Percentiles rank a stretch among this genome's conserved stretches.
Evolutionary conservation across 1,139 yeast species (phyloP).

Genomic region (Saccharomycopsis hybrid): DNA sequence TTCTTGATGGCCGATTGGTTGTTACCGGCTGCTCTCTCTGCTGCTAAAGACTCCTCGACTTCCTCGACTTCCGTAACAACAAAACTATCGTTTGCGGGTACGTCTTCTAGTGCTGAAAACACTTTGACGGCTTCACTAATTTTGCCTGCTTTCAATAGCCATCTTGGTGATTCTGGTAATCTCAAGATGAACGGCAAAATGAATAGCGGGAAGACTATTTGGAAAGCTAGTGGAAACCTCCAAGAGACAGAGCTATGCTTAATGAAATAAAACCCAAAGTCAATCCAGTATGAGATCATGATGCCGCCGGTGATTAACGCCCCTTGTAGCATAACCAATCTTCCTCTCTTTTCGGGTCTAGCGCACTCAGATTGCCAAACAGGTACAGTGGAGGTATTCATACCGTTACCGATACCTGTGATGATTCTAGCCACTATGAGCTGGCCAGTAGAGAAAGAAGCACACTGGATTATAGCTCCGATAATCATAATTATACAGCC

Average conservation of each 20-base stretch:
- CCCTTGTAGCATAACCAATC: constrained; percentile 56
- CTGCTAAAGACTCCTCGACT: constrained; percentile 24
- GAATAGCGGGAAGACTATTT: constrained; percentile 29
- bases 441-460: constrained; percentile 41
- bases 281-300: constrained; percentile 38
- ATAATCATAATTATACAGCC: constrained; percentile 47
- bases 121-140: constrained; percentile 33
- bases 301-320: constrained; percentile 27
- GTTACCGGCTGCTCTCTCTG: constrained; percentile 33
- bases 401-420: constrained; percentile 52
- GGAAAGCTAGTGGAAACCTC: constrained; percentile 44
- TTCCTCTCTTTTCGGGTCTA: constrained; percentile 57
- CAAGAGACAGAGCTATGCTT: constrained; percentile 26
- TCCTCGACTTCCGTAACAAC: constrained; percentile 27
- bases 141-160: constrained; percentile 34
- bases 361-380: constrained; percentile 45
- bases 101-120: constrained; percentile 33
- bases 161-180: constrained; percentile 47
- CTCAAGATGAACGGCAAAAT: constrained; percentile 11
- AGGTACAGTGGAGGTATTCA: constrained; percentile 53
- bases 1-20: constrained; percentile 20
- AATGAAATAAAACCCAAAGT: constrained; percentile 41
- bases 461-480: constrained; percentile 43
- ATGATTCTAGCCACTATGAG: constrained; percentile 48
- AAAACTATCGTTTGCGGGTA: constrained; percentile 31